phyloP scores from a whole-genome alignment of 2,329 filamentous ascomycete genomes.

The Neurospora sp. region DNA sequence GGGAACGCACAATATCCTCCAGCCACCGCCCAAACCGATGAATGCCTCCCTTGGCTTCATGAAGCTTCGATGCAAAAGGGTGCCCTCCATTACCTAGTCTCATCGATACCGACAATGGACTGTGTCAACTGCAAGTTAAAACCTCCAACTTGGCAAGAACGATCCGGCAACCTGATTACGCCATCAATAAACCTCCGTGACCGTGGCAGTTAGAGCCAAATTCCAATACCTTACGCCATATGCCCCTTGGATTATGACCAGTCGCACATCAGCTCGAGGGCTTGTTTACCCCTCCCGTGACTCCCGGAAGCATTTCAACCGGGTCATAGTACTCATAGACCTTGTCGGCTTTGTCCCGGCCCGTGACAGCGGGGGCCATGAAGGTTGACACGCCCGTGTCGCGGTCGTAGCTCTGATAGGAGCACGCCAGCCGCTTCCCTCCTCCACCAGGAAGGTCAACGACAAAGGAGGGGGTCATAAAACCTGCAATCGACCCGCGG shows the following conservation, averaged over 20 bases:
- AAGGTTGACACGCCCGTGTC: slow-evolving; percentile 44
- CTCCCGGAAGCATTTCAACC: slow-evolving; percentile 15
- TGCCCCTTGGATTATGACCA: background rate
- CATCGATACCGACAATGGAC: background rate
- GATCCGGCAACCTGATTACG: background rate
- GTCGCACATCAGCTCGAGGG: background rate
- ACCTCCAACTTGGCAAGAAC: background rate
- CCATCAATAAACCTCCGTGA: background rate
- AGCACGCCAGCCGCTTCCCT: slow-evolving; percentile 50
- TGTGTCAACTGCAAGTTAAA: background rate
- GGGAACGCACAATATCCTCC: background rate
- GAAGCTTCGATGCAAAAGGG: background rate
- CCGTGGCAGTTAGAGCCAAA: background rate
- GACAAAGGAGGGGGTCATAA: slow-evolving; percentile 52
- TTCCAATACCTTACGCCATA: background rate
- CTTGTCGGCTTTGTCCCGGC: slow-evolving; percentile 32
- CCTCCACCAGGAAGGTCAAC: slow-evolving; percentile 55
- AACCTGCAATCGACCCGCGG: slow-evolving; percentile 51
- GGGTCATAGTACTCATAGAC: slow-evolving; percentile 52
- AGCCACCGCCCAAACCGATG: background rate
- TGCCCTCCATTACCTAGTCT: background rate
- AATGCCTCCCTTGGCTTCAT: background rate
- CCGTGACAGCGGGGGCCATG: slow-evolving; percentile 43
- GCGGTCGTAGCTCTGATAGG: slow-evolving; percentile 43
- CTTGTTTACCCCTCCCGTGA: background rate